These are phyloP conservation scores for Cymbopogon citratus DNA, from an alignment of 176 grass and related monocot genomes.

Conservation along the genomic window DNA sequence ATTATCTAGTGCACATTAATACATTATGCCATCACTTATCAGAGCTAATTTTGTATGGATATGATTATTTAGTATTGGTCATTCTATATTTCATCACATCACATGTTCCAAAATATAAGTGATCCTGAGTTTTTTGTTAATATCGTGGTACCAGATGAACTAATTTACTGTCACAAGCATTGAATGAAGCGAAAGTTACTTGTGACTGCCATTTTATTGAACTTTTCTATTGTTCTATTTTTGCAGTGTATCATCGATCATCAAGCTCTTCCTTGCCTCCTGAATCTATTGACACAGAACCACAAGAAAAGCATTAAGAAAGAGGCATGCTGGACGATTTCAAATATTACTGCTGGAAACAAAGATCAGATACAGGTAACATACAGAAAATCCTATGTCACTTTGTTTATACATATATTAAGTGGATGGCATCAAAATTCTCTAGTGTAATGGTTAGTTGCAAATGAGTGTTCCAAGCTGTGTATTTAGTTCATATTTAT, in stretches of 20 bases:
- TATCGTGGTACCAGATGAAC: background rate
- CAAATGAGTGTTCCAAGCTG: background rate
- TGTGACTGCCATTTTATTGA: background rate
- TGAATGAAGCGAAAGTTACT: background rate
- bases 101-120: background rate
- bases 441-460: background rate
- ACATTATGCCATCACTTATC: background rate
- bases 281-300: conserved; percentile 78
- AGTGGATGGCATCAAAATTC: background rate
- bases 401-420: background rate
- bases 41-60: background rate
- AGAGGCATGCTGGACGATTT: conserved; percentile 98
- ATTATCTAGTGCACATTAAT: background rate
- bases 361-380: conserved; percentile 97
- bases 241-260: conserved; percentile 74
- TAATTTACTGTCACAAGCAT: background rate
- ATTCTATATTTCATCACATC: background rate
- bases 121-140: background rate
- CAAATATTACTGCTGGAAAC: conserved; percentile 97
- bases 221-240: background rate
- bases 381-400: background rate
- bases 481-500: background rate
- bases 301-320: conserved; percentile 99
- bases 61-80: background rate
- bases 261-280: conserved; percentile 74